Base-by-base conservation (phyloP, 768 basidiomycete species). In the Phaffia australis region DNA sequence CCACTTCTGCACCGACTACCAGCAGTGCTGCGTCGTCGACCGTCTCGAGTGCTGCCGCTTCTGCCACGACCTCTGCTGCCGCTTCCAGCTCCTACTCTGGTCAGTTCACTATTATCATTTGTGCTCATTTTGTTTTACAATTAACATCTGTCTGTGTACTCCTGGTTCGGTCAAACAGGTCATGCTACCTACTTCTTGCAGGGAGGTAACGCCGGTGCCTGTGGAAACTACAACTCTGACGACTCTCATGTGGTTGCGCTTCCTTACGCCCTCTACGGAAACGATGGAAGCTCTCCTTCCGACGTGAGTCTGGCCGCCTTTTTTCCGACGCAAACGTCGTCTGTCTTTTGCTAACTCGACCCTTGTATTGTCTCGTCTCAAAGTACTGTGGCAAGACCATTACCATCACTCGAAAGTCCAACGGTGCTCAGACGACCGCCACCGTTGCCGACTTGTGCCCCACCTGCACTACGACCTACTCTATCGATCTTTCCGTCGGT, bases 171-270 rank as follows among this genome's bases (percentile, higher is more conserved):
- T 42, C 35, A 42, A 42, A 4, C 11, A 42, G 35, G 35, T 42
- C 77, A 75, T 69, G 81, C 77, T n/a, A 82, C 81, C 62, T 82
- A 70, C 77, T 89, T 81, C 79, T 82, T 79, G 77, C 88, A 89
- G 79, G 77, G 82, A 56, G 87, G 86, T 56, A 79, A 79, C 49
- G 79, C 87, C 9, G 92, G 92, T 63, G 87, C 88, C 7, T 95
- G 92, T 75, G 92, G 92, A 56, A 69, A 62, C 30, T 71, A 77
- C 32, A 75, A 83, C 80, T 66, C 72, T 1, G 91, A 94, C 76
- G 71, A 15, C 32, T 74, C 70, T 63, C 70, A 72, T 67, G 71
- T 79, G 64, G 73, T 77, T 69, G 79, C 79, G 56, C 73, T 80
- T 59, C 83, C 88, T 75, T 72, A 75, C 54, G 72, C 73, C 51